These are phyloP conservation scores for Talaromyces sp. DNA, from an alignment of 2,329 filamentous ascomycete genomes.

Conservation along the genomic window DNA sequence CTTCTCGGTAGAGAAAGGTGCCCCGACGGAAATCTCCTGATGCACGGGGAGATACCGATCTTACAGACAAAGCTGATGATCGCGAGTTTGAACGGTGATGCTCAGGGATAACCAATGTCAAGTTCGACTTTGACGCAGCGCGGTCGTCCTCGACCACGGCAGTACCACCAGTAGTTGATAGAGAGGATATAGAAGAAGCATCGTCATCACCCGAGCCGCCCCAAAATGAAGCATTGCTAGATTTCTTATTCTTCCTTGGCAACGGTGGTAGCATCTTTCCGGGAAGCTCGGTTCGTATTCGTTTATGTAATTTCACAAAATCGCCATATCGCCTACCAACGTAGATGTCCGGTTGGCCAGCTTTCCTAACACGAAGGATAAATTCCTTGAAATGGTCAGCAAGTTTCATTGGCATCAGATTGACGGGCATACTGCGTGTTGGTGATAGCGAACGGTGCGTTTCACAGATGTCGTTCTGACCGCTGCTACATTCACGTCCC, in stretches of 20 bases:
- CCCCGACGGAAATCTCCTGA: constrained; percentile 52
- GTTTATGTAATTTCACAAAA: constrained; percentile 76
- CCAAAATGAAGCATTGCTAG: constrained; percentile 61
- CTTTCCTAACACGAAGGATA: constrained; percentile 77
- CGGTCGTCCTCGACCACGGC: constrained; percentile 35
- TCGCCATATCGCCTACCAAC: constrained; percentile 85
- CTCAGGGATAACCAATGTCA: constrained; percentile 31
- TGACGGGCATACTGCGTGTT: constrained; percentile 69
- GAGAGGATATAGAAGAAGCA: constrained; percentile 75
- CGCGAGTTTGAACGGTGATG: constrained; percentile 32
- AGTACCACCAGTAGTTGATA: constrained; percentile 65
- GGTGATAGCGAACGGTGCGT: constrained; percentile 83
- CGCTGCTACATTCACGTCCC: constrained; percentile 93
- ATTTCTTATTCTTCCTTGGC: constrained; percentile 88
- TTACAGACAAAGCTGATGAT: constrained; percentile 28
- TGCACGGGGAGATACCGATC: constrained; percentile 27
- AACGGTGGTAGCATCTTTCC: constrained; percentile 84
- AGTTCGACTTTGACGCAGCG: constrained; percentile 16
- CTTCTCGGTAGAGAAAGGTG: constrained; percentile 74
- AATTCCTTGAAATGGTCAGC: constrained; percentile 65
- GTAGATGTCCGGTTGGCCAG: constrained; percentile 72
- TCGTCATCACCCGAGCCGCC: constrained; percentile 68
- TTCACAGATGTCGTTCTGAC: constrained; percentile 79
- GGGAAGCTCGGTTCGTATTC: constrained; percentile 78
- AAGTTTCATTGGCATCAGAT: too few species aligned